Conservation (phyloP, 208 protist genomes). For the Leishmania major region DNA sequence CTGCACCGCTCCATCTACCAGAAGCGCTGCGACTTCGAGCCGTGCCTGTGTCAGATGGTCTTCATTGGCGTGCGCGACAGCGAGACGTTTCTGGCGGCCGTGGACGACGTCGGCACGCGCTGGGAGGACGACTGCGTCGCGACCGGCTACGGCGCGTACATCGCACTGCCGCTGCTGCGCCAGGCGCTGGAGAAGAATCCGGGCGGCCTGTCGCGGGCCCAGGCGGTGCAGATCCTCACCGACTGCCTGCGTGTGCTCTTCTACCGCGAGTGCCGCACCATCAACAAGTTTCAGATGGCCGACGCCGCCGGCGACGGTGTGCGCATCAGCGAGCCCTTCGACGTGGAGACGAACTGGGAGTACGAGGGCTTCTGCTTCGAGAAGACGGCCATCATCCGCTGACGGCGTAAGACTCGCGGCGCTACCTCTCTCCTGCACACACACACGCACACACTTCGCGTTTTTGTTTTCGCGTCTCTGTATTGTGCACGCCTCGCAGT, state of each 20-base stretch:
- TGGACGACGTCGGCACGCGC: slow-evolving; percentile 95
- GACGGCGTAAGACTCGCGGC: slow-evolving; percentile 2
- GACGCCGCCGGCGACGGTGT: slow-evolving; percentile 74
- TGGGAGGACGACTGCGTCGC: slow-evolving; percentile 94
- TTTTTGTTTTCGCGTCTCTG: neutral
- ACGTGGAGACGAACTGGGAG: slow-evolving; percentile 95
- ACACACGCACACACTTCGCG: too few relatives aligned
- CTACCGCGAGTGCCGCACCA: slow-evolving; percentile 97
- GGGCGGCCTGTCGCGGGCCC: slow-evolving; percentile 79
- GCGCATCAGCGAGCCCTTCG: slow-evolving; percentile 90
- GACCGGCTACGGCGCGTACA: slow-evolving; percentile 96
- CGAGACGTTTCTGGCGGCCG: slow-evolving; percentile 93
- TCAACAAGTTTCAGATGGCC: slow-evolving; percentile 95
- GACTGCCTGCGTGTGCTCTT: slow-evolving; percentile 96
- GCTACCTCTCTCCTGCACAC: too few relatives aligned
- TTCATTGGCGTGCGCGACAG: slow-evolving; percentile 91
- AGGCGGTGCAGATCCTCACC: slow-evolving; percentile 87
- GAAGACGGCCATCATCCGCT: slow-evolving; percentile 89
- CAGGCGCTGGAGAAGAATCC: slow-evolving; percentile 82
- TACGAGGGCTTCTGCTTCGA: slow-evolving; percentile 87
- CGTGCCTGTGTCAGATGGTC: slow-evolving; percentile 96
- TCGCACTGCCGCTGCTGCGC: slow-evolving; percentile 95
- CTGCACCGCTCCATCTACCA: slow-evolving; percentile 94
- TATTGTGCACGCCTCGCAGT: neutral
- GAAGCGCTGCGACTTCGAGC: slow-evolving; percentile 96